phyloP scores from a whole-genome alignment of 2,329 filamentous ascomycete species.

The Trichoderma polysporum region DNA sequence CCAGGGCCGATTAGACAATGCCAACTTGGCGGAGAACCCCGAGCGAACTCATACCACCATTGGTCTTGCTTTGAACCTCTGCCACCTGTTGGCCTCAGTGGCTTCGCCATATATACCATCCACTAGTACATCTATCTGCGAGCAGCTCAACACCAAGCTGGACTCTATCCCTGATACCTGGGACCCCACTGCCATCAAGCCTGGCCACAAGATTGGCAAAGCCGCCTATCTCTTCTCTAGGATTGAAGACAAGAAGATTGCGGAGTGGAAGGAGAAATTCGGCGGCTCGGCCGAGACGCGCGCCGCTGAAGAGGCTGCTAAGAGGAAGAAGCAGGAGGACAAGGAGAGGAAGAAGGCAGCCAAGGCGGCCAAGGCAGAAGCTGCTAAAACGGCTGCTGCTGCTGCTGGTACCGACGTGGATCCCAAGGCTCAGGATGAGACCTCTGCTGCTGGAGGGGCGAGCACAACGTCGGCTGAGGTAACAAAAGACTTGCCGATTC shows the following conservation, averaged over 20 bases:
- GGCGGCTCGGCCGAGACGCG: constrained; percentile 38
- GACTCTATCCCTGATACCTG: constrained; percentile 60
- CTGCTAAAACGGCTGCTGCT: constrained; percentile 10
- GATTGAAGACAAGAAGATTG: constrained; percentile 78
- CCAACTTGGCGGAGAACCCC: constrained; percentile 53
- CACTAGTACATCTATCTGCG: constrained; percentile 72
- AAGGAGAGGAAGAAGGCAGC: constrained; percentile 38
- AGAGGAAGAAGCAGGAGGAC: constrained; percentile 43
- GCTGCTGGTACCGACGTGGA: constrained; percentile 20
- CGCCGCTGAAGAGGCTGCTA: constrained; percentile 21
- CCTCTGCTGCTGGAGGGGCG: constrained; percentile 23
- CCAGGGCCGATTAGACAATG: constrained; percentile 56
- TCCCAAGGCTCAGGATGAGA: constrained; percentile 22
- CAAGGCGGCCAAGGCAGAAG: constrained; percentile 38
- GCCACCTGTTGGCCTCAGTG: constrained; percentile 76
- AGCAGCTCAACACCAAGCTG: constrained; percentile 64
- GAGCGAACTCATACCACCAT: constrained; percentile 60
- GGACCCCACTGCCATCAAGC: constrained; percentile 58
- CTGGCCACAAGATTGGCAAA: constrained; percentile 79
- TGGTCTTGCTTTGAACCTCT: constrained; percentile 78
- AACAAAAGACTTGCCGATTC: constrained; percentile 28
- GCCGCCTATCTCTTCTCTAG: constrained; percentile 77
- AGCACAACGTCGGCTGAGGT: constrained; percentile 24
- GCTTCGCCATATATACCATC: constrained; percentile 82
- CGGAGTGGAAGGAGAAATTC: constrained; percentile 78